These are phyloP conservation scores for Aspergillus coremiiformis DNA, from an alignment of 495 filamentous ascomycete genomes.

Conservation along the genomic window DNA sequence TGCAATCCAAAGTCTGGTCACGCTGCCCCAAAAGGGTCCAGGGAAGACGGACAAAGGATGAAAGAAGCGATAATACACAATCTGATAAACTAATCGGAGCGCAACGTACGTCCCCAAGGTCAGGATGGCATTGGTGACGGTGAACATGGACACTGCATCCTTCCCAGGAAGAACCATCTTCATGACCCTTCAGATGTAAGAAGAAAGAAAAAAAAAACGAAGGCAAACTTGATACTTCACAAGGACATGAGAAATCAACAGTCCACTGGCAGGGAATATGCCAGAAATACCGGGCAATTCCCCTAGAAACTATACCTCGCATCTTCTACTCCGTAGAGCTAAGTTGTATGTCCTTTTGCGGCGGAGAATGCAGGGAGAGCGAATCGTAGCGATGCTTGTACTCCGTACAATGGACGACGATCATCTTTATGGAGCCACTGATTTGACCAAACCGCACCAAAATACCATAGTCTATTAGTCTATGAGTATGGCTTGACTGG, in stretches of 20 bases:
- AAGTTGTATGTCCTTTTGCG: no score
- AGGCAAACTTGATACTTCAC: neutral
- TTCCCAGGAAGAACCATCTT: neutral
- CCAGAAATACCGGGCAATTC: neutral
- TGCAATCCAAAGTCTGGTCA: slow-evolving; percentile 45
- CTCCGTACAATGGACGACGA: neutral
- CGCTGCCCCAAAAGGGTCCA: slow-evolving; percentile 47
- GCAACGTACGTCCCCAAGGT: slow-evolving; percentile 22
- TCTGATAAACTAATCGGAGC: slow-evolving; percentile 25
- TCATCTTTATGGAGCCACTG: no score
- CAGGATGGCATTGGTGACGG: slow-evolving; percentile 23
- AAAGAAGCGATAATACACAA: slow-evolving; percentile 46
- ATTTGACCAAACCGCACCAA: no score
- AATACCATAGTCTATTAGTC: no score
- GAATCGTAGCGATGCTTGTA: neutral
- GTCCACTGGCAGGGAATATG: neutral
- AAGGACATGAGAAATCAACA: neutral
- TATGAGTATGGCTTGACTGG: no score
- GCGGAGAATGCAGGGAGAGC: no score
- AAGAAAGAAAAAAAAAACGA: neutral
- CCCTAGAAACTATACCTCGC: neutral
- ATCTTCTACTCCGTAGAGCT: no score
- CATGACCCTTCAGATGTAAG: neutral
- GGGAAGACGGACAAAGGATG: slow-evolving; percentile 45
- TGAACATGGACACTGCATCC: slow-evolving; percentile 12